Evolutionary conservation across 257 asterid genomes (phyloP).

Genomic region (Solanum verrucosum): DNA sequence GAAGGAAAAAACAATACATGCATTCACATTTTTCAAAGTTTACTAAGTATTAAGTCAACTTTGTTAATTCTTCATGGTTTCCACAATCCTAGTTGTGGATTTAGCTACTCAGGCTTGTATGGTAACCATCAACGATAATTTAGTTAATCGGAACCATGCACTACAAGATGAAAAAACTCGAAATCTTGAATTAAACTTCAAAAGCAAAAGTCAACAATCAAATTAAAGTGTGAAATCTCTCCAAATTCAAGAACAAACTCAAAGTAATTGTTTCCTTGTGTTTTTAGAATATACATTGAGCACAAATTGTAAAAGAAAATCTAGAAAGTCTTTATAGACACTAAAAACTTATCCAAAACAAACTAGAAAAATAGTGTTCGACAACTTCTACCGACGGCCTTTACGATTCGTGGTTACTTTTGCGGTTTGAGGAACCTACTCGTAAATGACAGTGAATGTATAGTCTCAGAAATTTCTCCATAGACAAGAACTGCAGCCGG

Average conservation of each 20-base stretch:
- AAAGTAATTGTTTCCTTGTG: background rate
- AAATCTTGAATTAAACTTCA: background rate
- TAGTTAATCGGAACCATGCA: background rate
- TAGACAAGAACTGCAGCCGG: background rate
- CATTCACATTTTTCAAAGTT: background rate
- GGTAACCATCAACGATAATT: too few relatives aligned
- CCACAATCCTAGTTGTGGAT: background rate
- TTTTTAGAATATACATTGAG: too few relatives aligned
- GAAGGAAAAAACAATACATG: background rate
- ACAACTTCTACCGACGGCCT: background rate
- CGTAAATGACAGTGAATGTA: background rate
- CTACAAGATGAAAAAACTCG: background rate
- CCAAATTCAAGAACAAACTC: background rate
- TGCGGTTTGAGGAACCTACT: background rate
- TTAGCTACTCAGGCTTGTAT: background rate
- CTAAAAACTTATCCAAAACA: background rate
- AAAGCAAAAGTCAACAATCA: background rate
- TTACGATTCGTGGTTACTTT: background rate
- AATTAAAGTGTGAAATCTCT: background rate
- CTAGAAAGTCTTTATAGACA: background rate
- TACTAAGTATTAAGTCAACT: background rate
- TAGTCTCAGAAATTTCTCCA: background rate
- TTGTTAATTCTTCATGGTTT: background rate
- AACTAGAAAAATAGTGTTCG: background rate
- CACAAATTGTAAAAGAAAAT: background rate